A percentile compares a stretch with the other conserved stretches of the same genome.
Evolutionary conservation across 2,329 filamentous ascomycete genomes (phyloP).

Genomic region (Claviceps lovelessii): DNA sequence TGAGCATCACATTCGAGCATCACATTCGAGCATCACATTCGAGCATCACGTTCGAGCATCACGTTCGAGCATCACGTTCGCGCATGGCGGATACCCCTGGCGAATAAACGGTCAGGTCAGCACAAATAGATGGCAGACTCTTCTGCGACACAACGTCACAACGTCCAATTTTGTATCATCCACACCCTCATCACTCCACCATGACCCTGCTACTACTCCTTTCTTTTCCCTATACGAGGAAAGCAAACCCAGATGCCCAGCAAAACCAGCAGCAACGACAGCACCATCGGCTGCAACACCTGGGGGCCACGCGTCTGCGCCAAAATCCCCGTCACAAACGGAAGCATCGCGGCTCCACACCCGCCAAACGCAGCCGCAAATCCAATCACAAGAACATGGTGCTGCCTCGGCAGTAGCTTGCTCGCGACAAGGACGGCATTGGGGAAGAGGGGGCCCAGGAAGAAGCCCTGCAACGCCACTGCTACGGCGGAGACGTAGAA

Average conservation of each 20-base stretch:
- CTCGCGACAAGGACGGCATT: slow-evolving; percentile 56
- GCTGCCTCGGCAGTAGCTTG: slow-evolving; percentile 51
- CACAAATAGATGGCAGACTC: background rate
- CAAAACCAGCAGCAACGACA: slow-evolving; percentile 27
- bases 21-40: no score
- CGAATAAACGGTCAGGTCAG: no score
- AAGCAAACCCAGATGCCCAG: slow-evolving; percentile 22
- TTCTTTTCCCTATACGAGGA: slow-evolving; percentile 8
- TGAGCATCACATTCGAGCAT: no score
- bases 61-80: no score
- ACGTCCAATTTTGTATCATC: background rate
- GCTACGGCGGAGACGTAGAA: slow-evolving; percentile 46
- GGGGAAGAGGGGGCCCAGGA: slow-evolving; percentile 60
- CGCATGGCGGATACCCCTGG: no score
- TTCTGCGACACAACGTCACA: background rate
- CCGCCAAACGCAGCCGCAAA: background rate
- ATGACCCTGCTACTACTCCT: background rate
- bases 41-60: no score
- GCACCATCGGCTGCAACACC: slow-evolving; percentile 35
- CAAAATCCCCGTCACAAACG: slow-evolving; percentile 46
- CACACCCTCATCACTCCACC: background rate
- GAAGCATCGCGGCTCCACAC: slow-evolving; percentile 29
- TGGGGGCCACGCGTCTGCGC: slow-evolving; percentile 34
- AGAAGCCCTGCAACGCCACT: slow-evolving; percentile 56
- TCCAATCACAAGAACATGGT: background rate